These are phyloP conservation scores for Arabidopsis thaliana DNA, from an alignment of 345 rosid species.

Conservation along the genomic window DNA sequence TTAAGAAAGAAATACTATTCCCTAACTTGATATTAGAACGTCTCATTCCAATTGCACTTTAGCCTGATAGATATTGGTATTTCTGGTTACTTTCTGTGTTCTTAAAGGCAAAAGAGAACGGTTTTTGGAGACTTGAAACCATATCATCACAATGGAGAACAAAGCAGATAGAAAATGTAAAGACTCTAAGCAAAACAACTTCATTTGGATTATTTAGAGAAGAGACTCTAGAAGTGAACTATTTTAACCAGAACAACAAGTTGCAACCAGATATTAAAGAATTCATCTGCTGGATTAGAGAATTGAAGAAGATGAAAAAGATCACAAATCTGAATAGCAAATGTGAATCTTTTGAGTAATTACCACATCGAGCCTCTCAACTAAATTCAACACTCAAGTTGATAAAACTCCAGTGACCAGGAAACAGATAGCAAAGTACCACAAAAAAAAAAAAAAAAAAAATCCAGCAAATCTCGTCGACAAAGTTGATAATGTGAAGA, in stretches of 20 bases:
- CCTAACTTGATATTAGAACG: not conserved
- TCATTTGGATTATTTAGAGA: too few species aligned
- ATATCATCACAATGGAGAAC: not conserved
- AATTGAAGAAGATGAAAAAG: not conserved
- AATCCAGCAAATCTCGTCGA: too few species aligned
- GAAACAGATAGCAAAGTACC: too few species aligned
- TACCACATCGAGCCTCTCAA: not conserved
- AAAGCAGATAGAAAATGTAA: constrained; percentile 1
- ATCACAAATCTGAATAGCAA: constrained; percentile 8
- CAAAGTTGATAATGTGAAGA: too few species aligned
- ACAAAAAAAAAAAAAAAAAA: too few species aligned
- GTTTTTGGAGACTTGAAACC: constrained; percentile 11
- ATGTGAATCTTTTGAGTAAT: not conserved
- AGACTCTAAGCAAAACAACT: not conserved
- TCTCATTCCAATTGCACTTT: not conserved
- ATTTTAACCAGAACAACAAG: not conserved
- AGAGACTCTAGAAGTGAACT: not conserved
- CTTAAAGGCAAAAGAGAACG: constrained; percentile 6
- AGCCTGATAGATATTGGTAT: not conserved
- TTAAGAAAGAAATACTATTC: constrained; percentile 9
- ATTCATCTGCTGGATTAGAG: not conserved
- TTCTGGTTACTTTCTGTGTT: not conserved
- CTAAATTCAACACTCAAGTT: not conserved
- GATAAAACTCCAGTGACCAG: too few species aligned
- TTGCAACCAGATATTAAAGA: not conserved